phyloP scores from a whole-genome alignment of 805 yeast species.

The Barnettozyma sucrosica region DNA sequence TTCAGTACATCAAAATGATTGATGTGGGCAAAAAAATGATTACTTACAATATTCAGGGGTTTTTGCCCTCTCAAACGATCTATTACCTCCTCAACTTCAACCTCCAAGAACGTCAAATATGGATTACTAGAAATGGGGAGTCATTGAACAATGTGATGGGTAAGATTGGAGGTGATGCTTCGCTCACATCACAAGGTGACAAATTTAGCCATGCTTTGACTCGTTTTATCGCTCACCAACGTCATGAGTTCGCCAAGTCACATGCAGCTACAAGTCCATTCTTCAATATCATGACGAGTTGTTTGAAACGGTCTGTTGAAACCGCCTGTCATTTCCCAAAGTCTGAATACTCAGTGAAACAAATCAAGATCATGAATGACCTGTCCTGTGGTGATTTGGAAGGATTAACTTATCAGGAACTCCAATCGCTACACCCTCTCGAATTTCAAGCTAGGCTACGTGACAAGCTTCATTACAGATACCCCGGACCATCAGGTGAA shows the following conservation, averaged over 20 bases:
- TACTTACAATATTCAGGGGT: conserved; percentile 83
- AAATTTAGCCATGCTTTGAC: conserved; percentile 70
- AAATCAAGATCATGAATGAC: conserved; percentile 91
- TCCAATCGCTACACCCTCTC: conserved; percentile 61
- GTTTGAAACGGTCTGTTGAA: conserved; percentile 72
- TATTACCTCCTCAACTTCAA: conserved; percentile 88
- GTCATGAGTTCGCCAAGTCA: conserved; percentile 45
- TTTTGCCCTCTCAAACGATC: conserved; percentile 87
- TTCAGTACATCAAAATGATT: conserved; percentile 91
- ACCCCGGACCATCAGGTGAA: conserved; percentile 98
- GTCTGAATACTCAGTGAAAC: conserved; percentile 66
- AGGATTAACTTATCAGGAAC: conserved; percentile 88
- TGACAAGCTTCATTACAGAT: conserved; percentile 79
- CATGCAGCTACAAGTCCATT: conserved; percentile 5
- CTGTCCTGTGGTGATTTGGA: conserved; percentile 90
- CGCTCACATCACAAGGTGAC: conserved; percentile 70
- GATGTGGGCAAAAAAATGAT: conserved; percentile 94
- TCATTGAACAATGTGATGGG: conserved; percentile 81
- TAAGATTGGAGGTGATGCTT: conserved; percentile 87
- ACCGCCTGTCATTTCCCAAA: conserved; percentile 77
- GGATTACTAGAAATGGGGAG: conserved; percentile 96
- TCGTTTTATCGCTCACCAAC: conserved; percentile 65
- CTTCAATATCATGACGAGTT: conserved; percentile 90
- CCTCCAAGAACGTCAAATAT: conserved; percentile 80
- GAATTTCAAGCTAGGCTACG: conserved; percentile 73